Evolutionary conservation across 1,139 yeast genomes (phyloP).

Genomic region (Pichia sp.): DNA sequence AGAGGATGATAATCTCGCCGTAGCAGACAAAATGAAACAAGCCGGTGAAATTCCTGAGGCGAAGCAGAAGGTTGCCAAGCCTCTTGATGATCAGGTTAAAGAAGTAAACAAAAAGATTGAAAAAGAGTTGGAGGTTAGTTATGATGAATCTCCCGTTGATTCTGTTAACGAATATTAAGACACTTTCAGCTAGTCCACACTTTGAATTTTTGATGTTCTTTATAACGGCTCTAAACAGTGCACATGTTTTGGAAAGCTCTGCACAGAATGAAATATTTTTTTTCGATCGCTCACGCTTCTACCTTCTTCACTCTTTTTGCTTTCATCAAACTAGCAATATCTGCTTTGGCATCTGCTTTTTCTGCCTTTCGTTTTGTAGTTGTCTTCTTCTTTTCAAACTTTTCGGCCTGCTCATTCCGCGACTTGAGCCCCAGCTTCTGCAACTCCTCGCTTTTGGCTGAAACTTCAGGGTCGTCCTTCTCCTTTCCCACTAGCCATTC

Average conservation of each 20-base stretch:
- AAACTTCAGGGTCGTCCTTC: slow-evolving; percentile 48
- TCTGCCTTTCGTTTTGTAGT: slow-evolving; percentile 14
- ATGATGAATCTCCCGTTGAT: too few species aligned
- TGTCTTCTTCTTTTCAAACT: slow-evolving; percentile 26
- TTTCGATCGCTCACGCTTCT: too few species aligned
- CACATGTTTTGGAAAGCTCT: too few species aligned
- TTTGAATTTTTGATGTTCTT: too few species aligned
- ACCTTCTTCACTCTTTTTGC: slow-evolving; percentile 12
- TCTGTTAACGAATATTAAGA: too few species aligned
- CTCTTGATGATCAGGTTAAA: slow-evolving; percentile 9
- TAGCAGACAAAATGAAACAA: slow-evolving; percentile 20
- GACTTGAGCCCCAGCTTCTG: slow-evolving; percentile 51
- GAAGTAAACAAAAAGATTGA: too few species aligned
- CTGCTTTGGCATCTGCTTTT: slow-evolving; percentile 11
- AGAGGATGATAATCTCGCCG: too few species aligned
- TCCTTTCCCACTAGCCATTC: slow-evolving; percentile 61
- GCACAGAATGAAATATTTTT: too few species aligned
- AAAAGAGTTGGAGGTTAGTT: too few species aligned
- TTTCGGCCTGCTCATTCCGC: slow-evolving; percentile 31
- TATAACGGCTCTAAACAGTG: too few species aligned
- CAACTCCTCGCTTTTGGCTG: slow-evolving; percentile 42
- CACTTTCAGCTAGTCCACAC: too few species aligned
- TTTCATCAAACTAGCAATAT: slow-evolving; percentile 20
- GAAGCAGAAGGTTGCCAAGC: slow-evolving; percentile 19
- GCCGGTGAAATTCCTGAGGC: slow-evolving; percentile 20